Evolutionary conservation across 495 filamentous ascomycete species (phyloP), one percentile per base, ranked within the genome.

Genomic region (Penicillium samsonianum): DNA sequence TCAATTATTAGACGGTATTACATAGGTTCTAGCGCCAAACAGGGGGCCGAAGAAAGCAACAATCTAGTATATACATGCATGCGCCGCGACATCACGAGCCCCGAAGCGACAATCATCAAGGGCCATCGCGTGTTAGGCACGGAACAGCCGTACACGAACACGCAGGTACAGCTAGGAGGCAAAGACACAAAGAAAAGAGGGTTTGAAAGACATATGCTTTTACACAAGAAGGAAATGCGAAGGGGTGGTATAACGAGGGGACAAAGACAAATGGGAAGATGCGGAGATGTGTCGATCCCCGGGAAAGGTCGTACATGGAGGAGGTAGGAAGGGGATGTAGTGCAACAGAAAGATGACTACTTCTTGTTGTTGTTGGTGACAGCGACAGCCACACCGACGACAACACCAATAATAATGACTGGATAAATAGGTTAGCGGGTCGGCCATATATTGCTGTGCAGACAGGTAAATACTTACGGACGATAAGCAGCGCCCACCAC

Each of bases 401-500:
- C 61, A 54, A 80, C 77, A 37, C 65, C 73, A 50, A 84, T 80
- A 65, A 82, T 78, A 43, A 82, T 64, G 59, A 82, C 74, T 78
- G 60, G 37, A 30, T n/a, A 60, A 50, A 1, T 49, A 16, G 10
- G 45, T 57, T 48, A 41, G 31, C 42, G 45, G 30, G 25, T 4
- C 1, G 26, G 1, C 11, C n/a, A 26, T 10, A 25, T 14, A 23
- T 47, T 5, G 16, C n/a, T 37, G 42, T 19, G 23, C 9, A 43
- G 37, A 55, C 10, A 45, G 5, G 19, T 58, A 58, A 44, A 52
- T 45, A 90, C 88, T 76, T 84, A 92, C 90, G 77, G 60, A 82
- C 67, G 61, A 98, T 89, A 64, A 88, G 82, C 67, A 97, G 72
- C 74, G 92, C 96, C 67, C 90, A 93, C 94, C 94, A 98, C 89